Evolutionary conservation across 768 basidiomycete genomes (phyloP).

Genomic region (Lactarius psammicola): DNA sequence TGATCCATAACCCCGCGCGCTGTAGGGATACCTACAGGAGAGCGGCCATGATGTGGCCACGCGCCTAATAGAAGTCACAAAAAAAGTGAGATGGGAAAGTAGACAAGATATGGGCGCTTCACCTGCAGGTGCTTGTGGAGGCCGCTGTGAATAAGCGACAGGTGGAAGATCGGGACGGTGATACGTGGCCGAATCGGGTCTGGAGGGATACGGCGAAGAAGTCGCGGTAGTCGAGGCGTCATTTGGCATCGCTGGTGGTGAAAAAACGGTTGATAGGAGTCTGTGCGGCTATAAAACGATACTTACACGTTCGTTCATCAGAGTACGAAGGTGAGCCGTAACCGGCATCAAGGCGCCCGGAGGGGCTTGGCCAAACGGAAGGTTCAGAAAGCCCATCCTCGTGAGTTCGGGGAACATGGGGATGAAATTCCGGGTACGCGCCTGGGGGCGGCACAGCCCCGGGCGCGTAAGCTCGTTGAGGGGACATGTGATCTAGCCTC

Average conservation of each 20-base stretch:
- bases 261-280: constrained; percentile 21
- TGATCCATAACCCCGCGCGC: constrained; percentile 13
- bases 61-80: constrained; percentile 16
- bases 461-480: constrained; percentile 21
- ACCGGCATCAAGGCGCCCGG: constrained; percentile 36
- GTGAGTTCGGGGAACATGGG: constrained; percentile 25
- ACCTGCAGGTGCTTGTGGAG: constrained; percentile 2
- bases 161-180: constrained; percentile 6
- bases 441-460: constrained; percentile 24
- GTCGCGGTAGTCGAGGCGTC: constrained; percentile 13
- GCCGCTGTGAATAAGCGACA: constrained; percentile 11
- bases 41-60: constrained; percentile 19
- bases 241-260: constrained; percentile 23
- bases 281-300: constrained; percentile 12
- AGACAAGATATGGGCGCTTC: constrained; percentile 2
- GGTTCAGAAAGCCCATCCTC: constrained; percentile 32
- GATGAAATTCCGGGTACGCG: constrained; percentile 32
- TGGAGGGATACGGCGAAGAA: constrained; percentile 23
- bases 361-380: constrained; percentile 35
- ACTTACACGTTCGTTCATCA: constrained; percentile 57
- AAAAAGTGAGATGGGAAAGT: constrained; percentile 1
- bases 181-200: constrained; percentile 25
- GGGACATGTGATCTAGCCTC: constrained; percentile 20
- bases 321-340: constrained; percentile 54
- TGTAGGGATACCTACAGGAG: constrained; percentile 5